phyloP scores from a whole-genome alignment of 73 alveolate species.

The Tetrahymena malaccensis region DNA sequence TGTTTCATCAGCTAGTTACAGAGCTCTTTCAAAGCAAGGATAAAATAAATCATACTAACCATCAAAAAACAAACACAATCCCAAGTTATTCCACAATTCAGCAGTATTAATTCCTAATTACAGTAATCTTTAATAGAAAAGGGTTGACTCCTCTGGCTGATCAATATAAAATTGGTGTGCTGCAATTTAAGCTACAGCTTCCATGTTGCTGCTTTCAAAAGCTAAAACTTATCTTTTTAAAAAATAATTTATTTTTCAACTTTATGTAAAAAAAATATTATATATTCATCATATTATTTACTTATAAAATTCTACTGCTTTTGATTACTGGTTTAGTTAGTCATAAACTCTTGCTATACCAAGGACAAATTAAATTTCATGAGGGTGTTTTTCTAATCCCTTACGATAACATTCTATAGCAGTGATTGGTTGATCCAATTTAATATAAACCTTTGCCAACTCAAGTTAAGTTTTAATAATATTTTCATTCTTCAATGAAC shows the following conservation, averaged over 20 bases:
- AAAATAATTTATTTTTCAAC: too few species aligned
- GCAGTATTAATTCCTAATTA: conserved; percentile 91
- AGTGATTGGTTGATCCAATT: conserved; percentile 91
- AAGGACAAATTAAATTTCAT: conserved; percentile 68
- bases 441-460: conserved; percentile 70
- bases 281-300: conserved; percentile 55
- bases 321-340: conserved; percentile 70
- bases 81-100: conserved; percentile 99
- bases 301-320: conserved; percentile 77
- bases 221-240: background rate
- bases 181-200: conserved; percentile 98
- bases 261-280: too few species aligned
- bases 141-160: conserved; percentile 96
- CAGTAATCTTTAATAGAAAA: conserved; percentile 86
- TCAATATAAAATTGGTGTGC: conserved; percentile 96
- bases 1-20: conserved; percentile 25
- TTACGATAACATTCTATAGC: conserved; percentile 80
- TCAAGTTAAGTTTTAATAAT: conserved; percentile 83
- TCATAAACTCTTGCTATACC: conserved; percentile 94
- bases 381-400: conserved; percentile 64
- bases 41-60: conserved; percentile 55
- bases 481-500: conserved; percentile 82
- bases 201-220: conserved; percentile 84
- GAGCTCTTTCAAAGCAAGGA: conserved; percentile 45
- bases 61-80: conserved; percentile 95